These are phyloP conservation scores for Ilyonectria robusta DNA, from an alignment of 2,329 filamentous ascomycete genomes.

Conservation along the genomic window DNA sequence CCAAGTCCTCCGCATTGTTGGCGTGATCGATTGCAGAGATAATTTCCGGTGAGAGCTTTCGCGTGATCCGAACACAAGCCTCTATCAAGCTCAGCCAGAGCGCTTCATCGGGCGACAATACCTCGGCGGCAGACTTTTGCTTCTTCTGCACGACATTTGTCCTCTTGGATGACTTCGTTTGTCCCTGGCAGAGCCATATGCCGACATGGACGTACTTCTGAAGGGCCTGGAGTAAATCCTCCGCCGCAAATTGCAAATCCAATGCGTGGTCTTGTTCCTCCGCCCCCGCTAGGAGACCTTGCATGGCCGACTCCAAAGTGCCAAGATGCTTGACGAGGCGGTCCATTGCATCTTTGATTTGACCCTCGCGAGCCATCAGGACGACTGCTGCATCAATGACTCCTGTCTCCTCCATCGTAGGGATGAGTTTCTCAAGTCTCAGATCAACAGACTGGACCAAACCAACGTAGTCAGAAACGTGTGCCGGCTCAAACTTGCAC, in stretches of 20 bases:
- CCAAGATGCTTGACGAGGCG: constrained; percentile 85
- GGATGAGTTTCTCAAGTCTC: constrained; percentile 83
- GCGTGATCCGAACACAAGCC: constrained; percentile 73
- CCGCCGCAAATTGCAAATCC: constrained; percentile 73
- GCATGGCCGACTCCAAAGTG: constrained; percentile 83
- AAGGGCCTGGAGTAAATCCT: constrained; percentile 81
- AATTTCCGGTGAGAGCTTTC: constrained; percentile 72
- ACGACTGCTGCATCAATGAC: constrained; percentile 94
- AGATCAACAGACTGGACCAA: constrained; percentile 83
- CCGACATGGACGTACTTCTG: constrained; percentile 94
- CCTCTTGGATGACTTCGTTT: constrained; percentile 74
- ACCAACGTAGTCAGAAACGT: constrained; percentile 89
- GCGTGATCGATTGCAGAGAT: constrained; percentile 50
- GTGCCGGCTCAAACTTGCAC: constrained; percentile 85
- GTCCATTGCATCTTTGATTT: constrained; percentile 86
- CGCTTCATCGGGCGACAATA: constrained; percentile 66
- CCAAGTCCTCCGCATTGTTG: constrained; percentile 54
- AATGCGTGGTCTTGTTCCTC: constrained; percentile 67
- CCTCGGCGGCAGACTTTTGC: constrained; percentile 59
- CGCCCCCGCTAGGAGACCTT: constrained; percentile 77
- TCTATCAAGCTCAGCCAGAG: constrained; percentile 76
- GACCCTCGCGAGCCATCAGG: constrained; percentile 89
- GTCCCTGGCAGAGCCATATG: constrained; percentile 94
- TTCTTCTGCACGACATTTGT: constrained; percentile 64
- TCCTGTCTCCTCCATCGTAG: constrained; percentile 89